Evolutionary conservation across 83 land plant genomes (phyloP).

Genomic region (Isoetes engelmannii): DNA sequence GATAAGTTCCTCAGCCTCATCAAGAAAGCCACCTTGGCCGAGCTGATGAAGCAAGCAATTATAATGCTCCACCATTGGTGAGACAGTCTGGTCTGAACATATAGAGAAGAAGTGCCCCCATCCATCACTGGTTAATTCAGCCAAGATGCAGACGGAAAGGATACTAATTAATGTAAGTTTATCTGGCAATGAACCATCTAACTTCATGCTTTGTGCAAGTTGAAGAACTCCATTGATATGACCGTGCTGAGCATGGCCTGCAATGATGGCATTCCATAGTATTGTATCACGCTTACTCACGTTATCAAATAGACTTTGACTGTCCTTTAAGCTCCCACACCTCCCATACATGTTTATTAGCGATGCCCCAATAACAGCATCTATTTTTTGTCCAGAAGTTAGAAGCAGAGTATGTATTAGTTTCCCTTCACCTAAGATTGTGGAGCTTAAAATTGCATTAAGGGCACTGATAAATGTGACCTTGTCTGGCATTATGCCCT

Average conservation of each 20-base stretch:
- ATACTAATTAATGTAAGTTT: not conserved
- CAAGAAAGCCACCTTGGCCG: not conserved
- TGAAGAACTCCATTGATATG: not conserved
- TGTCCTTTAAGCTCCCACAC: not conserved
- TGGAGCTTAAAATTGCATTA: no score
- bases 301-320: not conserved
- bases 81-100: not conserved
- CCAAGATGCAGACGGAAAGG: not conserved
- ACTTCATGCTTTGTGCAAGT: not conserved
- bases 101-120: not conserved
- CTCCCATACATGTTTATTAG: constrained; percentile 1
- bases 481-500: no score
- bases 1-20: not conserved
- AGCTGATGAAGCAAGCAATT: not conserved
- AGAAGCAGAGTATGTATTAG: no score
- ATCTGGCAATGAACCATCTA: not conserved
- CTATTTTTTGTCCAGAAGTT: no score
- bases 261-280: no score
- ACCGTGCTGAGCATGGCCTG: not conserved
- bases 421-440: no score
- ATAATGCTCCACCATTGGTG: not conserved
- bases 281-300: not conserved
- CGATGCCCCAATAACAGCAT: not conserved
- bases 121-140: not conserved
- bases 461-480: no score